These are phyloP conservation scores for Tuber umbilicatum DNA, from an alignment of 495 filamentous ascomycete genomes.

Conservation along the genomic window DNA sequence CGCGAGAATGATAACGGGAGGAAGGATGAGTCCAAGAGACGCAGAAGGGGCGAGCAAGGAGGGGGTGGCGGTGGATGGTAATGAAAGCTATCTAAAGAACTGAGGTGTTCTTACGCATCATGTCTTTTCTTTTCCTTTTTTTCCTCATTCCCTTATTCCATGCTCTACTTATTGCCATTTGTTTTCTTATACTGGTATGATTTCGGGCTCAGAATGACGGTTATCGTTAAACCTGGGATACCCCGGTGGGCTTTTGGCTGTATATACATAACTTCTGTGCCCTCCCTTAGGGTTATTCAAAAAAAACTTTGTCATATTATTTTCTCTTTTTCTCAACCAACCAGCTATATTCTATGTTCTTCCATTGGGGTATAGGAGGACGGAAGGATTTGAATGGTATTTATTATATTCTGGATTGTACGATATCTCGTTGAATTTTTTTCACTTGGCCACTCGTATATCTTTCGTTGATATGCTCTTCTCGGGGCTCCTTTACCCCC, in stretches of 20 bases:
- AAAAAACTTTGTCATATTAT: neutral
- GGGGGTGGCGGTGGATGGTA: conserved; percentile 17
- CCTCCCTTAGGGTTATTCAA: neutral
- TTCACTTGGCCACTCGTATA: neutral
- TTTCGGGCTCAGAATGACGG: neutral
- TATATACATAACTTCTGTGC: neutral
- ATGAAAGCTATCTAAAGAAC: conserved; percentile 10
- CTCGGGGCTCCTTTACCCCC: neutral
- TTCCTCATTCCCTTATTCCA: conserved; percentile 1
- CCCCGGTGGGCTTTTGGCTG: neutral
- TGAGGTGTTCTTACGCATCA: conserved; percentile 19
- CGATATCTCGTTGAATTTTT: neutral
- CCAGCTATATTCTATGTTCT: neutral
- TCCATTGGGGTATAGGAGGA: neutral
- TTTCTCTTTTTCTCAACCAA: neutral
- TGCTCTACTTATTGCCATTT: neutral
- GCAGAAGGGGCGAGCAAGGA: conserved; percentile 23
- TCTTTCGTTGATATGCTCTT: neutral
- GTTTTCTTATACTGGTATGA: neutral
- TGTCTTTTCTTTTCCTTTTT: conserved; percentile 17
- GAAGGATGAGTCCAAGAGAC: conserved; percentile 31
- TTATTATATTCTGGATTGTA: neutral
- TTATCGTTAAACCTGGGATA: neutral
- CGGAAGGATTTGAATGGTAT: neutral
- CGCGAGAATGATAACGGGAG: conserved; percentile 27